Conservation (phyloP, 1,284 basidiomycete species). For the Leccinum angustisporum region DNA sequence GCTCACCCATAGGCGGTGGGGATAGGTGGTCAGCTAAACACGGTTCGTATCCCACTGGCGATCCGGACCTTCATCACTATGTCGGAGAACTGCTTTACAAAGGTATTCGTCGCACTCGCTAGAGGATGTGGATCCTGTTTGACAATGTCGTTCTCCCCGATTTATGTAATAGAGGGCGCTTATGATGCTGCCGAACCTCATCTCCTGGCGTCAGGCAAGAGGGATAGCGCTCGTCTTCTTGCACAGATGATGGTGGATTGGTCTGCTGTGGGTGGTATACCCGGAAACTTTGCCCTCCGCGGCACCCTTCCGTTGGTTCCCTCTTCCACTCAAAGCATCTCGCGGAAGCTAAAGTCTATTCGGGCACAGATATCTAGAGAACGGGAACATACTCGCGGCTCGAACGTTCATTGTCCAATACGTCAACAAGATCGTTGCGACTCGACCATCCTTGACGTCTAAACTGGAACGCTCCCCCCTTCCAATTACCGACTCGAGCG, state of each 20-base stretch:
- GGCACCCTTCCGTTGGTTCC: slow-evolving; percentile 76
- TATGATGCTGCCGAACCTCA: slow-evolving; percentile 78
- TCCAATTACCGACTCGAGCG: slow-evolving; percentile 48
- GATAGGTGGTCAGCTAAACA: slow-evolving; percentile 79
- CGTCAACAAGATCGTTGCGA: slow-evolving; percentile 55
- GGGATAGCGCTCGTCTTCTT: slow-evolving; percentile 83
- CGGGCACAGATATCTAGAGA: slow-evolving; percentile 66
- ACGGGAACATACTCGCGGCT: slow-evolving; percentile 85
- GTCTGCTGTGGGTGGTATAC: slow-evolving; percentile 47
- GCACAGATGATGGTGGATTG: slow-evolving; percentile 85
- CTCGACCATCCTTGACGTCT: slow-evolving; percentile 39
- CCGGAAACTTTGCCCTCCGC: slow-evolving; percentile 77
- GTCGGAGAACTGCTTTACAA: slow-evolving; percentile 86
- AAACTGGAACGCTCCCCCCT: slow-evolving; percentile 45
- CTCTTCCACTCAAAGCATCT: neutral
- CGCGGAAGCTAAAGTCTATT: neutral
- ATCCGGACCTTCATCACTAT: slow-evolving; percentile 84
- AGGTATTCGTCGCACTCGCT: slow-evolving; percentile 47
- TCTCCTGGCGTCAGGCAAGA: slow-evolving; percentile 79
- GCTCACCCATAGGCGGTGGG: slow-evolving; percentile 7
- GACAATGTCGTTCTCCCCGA: neutral
- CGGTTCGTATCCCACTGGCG: slow-evolving; percentile 78
- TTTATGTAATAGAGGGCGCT: slow-evolving; percentile 55
- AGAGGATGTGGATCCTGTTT: neutral
- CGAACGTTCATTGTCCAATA: slow-evolving; percentile 81